Percentiles rank a stretch among this genome's conserved stretches.
Conservation (phyloP, 2,329 filamentous ascomycete genomes). For the Escovopsis weberi region DNA sequence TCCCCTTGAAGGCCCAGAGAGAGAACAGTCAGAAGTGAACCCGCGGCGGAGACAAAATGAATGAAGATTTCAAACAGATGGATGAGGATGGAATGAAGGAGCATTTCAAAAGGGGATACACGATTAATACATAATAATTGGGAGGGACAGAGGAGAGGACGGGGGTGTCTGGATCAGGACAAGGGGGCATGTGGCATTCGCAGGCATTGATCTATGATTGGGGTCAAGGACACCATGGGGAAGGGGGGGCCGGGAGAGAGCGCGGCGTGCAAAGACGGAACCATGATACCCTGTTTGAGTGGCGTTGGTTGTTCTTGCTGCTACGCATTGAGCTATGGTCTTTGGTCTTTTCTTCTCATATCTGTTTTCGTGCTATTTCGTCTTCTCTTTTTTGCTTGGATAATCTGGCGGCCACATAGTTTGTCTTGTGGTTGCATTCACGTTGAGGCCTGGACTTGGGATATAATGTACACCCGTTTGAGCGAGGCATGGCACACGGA, state of each 20-base stretch:
- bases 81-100: too few species aligned
- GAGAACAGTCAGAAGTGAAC: too few species aligned
- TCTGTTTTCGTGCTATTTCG: not conserved
- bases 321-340: conserved; percentile 5
- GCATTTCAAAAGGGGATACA: too few species aligned
- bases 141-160: too few species aligned
- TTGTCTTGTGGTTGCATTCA: too few species aligned
- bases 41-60: too few species aligned
- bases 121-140: too few species aligned
- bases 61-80: too few species aligned
- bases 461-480: not conserved
- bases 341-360: not conserved
- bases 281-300: conserved; percentile 11
- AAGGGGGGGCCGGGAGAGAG: not conserved
- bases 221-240: too few species aligned
- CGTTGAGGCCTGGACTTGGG: too few species aligned
- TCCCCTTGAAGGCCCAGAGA: conserved; percentile 10
- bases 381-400: not conserved
- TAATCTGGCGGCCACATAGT: too few species aligned
- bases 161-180: too few species aligned
- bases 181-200: not conserved
- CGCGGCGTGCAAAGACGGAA: conserved; percentile 6
- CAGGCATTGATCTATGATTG: conserved; percentile 5
- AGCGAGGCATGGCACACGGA: not conserved
- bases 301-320: conserved; percentile 9